Percentiles rank a stretch among this genome's conserved stretches.
These are phyloP conservation scores for Populus tomentosa DNA, from an alignment of 441 rosid genomes.

Conservation along the genomic window DNA sequence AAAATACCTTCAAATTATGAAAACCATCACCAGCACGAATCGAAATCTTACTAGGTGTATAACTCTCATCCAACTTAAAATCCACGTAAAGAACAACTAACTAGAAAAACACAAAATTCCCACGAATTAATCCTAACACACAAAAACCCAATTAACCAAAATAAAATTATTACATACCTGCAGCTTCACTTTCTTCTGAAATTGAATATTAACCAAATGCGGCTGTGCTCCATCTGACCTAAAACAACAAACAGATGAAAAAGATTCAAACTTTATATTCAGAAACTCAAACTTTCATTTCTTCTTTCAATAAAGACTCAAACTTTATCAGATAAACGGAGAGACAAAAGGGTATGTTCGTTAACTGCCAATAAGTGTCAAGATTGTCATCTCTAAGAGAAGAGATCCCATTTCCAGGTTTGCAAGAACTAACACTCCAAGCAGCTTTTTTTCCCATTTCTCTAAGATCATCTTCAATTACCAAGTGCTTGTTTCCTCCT, in stretches of 20 bases:
- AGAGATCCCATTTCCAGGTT: slow-evolving; percentile 84
- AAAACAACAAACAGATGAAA: slow-evolving; percentile 6
- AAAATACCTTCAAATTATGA: slow-evolving; percentile 75
- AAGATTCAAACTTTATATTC: not conserved
- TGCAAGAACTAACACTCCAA: slow-evolving; percentile 98
- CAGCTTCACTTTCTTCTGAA: slow-evolving; percentile 89
- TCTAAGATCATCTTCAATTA: slow-evolving; percentile 70
- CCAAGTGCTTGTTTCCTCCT: slow-evolving; percentile 60
- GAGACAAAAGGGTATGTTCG: not conserved
- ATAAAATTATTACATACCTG: slow-evolving; percentile 39
- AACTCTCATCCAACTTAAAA: slow-evolving; percentile 94
- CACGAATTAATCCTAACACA: not conserved
- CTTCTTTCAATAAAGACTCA: not conserved
- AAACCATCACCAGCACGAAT: slow-evolving; percentile 94
- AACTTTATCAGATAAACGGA: not conserved
- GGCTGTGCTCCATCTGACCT: slow-evolving; percentile 98
- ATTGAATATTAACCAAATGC: slow-evolving; percentile 82
- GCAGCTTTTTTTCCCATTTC: slow-evolving; percentile 94
- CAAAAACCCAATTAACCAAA: not conserved
- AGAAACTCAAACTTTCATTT: not conserved
- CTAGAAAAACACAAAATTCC: slow-evolving; percentile 27
- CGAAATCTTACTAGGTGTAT: slow-evolving; percentile 82
- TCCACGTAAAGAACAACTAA: slow-evolving; percentile 77
- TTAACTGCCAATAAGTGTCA: slow-evolving; percentile 87
- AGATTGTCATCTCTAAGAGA: slow-evolving; percentile 82